Base-by-base conservation (phyloP, 2,329 filamentous ascomycete genomes). In the Mollisia scopiformis region DNA sequence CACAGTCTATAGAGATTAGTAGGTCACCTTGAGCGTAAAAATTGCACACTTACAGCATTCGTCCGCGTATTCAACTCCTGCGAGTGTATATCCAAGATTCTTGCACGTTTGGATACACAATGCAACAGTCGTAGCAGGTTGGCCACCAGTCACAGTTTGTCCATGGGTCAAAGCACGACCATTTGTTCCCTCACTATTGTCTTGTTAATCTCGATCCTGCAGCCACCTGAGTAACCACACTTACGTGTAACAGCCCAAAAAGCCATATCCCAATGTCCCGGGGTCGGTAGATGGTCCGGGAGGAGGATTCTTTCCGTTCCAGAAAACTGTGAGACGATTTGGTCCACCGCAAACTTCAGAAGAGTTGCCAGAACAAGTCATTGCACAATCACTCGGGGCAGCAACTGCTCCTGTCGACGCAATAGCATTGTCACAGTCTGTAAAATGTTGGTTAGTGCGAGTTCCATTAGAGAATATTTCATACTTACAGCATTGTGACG, bases 1-100 rank as follows among this genome's bases (percentile, higher is more conserved):
- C 64, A 31, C 64, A 66, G 31, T 59, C 61, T 63, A 11, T 27
- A 27, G 28, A 28, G 3, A 3, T 57, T 41, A 37, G 21, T 14
- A 25, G 27, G 37, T 16, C 16, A 30, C 8, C 6, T 21, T 47
- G 7, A 5, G 13, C 6, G 49, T 21, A 14, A 41, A 10, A 23
- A 5, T 55, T 62, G 50, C 63, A 81, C 61, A 77, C 61, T 41
- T 51, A 59, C 61, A 80, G 70, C 80, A 82, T 60, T 76, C 73
- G 25, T 74, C 72, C 37, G 75, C 75, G 35, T 78, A 78, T 64
- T 82, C 79, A 23, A 79, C 79, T 25, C 79, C 80, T 2, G 80
- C 80, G 59, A 80, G 71, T n/a, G 72, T 62, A 61, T 73, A 81
- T 7, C 67, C 67, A 13, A 59, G 66, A 37, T 33, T 55, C 28